Evolutionary conservation across 306 rosid genomes (phyloP).

Genomic region (Pterocarpus macrocarpus): DNA sequence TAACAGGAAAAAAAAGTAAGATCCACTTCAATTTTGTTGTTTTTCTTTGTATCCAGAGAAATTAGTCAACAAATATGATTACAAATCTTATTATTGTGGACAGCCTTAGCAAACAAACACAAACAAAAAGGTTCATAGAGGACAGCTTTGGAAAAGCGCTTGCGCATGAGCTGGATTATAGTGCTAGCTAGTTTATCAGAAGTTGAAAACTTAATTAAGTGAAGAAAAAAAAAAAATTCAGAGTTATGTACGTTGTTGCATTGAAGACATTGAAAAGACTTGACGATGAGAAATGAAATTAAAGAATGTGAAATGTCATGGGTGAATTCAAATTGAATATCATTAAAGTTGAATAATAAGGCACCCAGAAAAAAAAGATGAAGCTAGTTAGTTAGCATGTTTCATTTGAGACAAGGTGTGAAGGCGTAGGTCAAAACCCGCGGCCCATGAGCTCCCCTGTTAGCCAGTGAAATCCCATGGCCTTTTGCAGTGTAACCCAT

Average conservation of each 20-base stretch:
- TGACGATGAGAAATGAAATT: constrained; percentile 46
- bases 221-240: constrained; percentile 37
- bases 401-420: constrained; percentile 44
- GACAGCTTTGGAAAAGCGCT: constrained; percentile 48
- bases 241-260: constrained; percentile 44
- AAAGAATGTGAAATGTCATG: constrained; percentile 48
- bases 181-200: constrained; percentile 40
- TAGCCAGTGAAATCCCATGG: not conserved
- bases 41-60: constrained; percentile 49
- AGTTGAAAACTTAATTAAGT: constrained; percentile 37
- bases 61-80: constrained; percentile 84
- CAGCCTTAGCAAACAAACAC: constrained; percentile 59
- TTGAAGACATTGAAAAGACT: constrained; percentile 58
- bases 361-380: constrained; percentile 33
- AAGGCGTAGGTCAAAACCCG: constrained; percentile 45
- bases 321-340: constrained; percentile 49
- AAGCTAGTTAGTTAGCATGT: constrained; percentile 21
- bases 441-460: constrained; percentile 40
- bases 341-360: constrained; percentile 47
- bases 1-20: constrained; percentile 44
- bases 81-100: constrained; percentile 61
- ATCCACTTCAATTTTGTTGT: constrained; percentile 50
- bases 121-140: constrained; percentile 36
- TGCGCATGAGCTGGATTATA: constrained; percentile 66
- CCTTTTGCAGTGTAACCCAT: not conserved